Percentiles rank a stretch among this genome's conserved stretches.
Conservation (phyloP, 345 rosid species). For the Erodium maritimum region DNA sequence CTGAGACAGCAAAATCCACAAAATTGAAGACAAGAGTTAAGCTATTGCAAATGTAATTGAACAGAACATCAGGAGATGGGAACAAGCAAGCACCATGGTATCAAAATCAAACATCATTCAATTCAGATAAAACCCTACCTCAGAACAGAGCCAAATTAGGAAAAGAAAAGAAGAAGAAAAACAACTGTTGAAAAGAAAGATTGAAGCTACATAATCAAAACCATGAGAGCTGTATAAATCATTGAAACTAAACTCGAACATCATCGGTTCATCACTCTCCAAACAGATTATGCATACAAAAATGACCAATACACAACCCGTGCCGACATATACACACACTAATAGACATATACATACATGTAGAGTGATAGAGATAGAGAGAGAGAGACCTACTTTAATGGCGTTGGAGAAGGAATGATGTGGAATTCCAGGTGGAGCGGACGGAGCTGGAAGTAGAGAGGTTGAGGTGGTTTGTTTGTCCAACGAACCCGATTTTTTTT, state of each 20-base stretch:
- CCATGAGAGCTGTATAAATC: too few relatives aligned
- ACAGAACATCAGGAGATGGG: background rate
- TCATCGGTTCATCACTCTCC: background rate
- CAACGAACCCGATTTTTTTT: too few relatives aligned
- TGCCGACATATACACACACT: background rate
- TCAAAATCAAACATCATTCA: background rate
- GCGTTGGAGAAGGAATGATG: background rate
- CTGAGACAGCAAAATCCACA: background rate
- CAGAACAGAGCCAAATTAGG: too few relatives aligned
- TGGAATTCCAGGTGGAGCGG: background rate
- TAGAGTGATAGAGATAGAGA: background rate
- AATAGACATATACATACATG: too few relatives aligned
- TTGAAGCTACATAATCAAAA: too few relatives aligned
- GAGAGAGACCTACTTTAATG: background rate
- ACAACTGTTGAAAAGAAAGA: too few relatives aligned
- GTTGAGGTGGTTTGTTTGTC: too few relatives aligned
- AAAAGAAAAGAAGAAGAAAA: too few relatives aligned
- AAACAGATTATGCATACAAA: background rate
- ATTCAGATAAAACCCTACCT: background rate
- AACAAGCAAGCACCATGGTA: background rate
- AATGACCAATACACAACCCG: background rate
- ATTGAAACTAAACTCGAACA: background rate
- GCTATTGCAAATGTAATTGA: background rate
- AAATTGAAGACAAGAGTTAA: background rate
- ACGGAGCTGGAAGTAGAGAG: too few relatives aligned